phyloP scores from a whole-genome alignment of 805 yeast genomes.

The Kodamaea laetipori region DNA sequence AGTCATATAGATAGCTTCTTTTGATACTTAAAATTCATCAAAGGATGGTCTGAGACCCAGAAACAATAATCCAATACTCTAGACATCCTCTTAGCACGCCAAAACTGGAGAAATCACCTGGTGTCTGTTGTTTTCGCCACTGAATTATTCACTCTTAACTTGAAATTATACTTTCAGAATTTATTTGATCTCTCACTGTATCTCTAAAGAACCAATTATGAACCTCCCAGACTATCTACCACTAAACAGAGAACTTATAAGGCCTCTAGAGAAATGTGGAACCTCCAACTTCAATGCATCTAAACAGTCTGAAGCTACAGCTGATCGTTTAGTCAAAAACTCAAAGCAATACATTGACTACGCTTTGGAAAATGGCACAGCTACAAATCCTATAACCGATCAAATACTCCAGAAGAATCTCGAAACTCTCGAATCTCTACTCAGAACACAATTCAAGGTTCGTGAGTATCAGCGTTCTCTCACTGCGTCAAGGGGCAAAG shows the following conservation, averaged over 20 bases:
- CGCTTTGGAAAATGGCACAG: slow-evolving; percentile 8
- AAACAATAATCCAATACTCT: no score
- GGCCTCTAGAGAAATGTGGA: slow-evolving; percentile 7
- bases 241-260: slow-evolving; percentile 10
- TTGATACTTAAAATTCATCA: no score
- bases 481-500: slow-evolving; percentile 18
- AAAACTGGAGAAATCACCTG: no score
- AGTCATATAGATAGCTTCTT: no score
- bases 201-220: slow-evolving; percentile 5
- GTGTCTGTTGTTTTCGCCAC: no score
- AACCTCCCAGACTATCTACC: slow-evolving; percentile 12
- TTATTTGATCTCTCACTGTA: neutral
- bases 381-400: neutral
- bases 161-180: no score
- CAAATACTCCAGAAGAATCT: slow-evolving; percentile 6
- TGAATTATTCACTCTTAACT: neutral
- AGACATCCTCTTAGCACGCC: no score
- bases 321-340: slow-evolving; percentile 10
- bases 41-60: no score
- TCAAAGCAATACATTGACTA: slow-evolving; percentile 5
- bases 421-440: slow-evolving; percentile 11
- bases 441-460: slow-evolving; percentile 11
- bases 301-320: slow-evolving; percentile 6
- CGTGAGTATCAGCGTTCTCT: slow-evolving; percentile 10
- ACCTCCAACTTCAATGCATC: slow-evolving; percentile 2